Conservation (phyloP, 352 stramenopile genomes). For the Blastocystis sp. region DNA sequence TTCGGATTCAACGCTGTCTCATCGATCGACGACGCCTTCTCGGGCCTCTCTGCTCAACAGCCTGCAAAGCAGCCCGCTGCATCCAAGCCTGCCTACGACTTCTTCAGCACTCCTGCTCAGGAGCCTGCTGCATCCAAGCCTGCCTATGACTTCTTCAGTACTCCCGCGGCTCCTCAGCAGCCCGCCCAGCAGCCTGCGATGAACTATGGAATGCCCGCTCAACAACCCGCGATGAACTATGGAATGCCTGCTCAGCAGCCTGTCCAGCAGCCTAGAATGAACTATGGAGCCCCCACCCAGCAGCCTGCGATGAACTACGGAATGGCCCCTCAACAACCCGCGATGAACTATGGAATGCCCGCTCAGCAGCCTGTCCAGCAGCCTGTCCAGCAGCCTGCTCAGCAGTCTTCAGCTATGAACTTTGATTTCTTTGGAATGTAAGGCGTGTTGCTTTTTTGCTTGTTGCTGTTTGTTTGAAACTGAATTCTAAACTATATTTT, state of each 20-base stretch:
- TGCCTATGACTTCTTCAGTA: not conserved
- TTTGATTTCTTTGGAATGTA: conserved; percentile 63
- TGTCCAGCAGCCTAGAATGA: not conserved
- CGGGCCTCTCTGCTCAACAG: not conserved
- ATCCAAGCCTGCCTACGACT: not conserved
- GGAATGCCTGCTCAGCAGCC: conserved; percentile 13
- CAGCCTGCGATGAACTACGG: conserved; percentile 27
- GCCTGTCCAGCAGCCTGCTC: not conserved
- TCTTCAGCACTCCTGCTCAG: not conserved
- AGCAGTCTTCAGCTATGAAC: conserved; percentile 3
- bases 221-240: conserved; percentile 27
- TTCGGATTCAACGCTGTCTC: not conserved
- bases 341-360: conserved; percentile 40
- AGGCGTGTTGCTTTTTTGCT: conserved; percentile 24
- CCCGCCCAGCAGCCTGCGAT: not conserved
- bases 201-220: not conserved
- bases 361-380: not conserved
- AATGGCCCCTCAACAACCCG: not conserved
- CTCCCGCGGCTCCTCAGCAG: not conserved
- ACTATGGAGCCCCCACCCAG: not conserved
- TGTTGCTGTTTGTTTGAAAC: not conserved
- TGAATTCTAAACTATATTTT: not conserved
- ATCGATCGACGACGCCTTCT: not conserved
- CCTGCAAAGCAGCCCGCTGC: not conserved
- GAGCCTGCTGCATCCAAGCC: not conserved